Evolutionary conservation across 2,329 filamentous ascomycete genomes (phyloP), one percentile per base, ranked within the genome.

Genomic region (Neofusicoccum ribis): DNA sequence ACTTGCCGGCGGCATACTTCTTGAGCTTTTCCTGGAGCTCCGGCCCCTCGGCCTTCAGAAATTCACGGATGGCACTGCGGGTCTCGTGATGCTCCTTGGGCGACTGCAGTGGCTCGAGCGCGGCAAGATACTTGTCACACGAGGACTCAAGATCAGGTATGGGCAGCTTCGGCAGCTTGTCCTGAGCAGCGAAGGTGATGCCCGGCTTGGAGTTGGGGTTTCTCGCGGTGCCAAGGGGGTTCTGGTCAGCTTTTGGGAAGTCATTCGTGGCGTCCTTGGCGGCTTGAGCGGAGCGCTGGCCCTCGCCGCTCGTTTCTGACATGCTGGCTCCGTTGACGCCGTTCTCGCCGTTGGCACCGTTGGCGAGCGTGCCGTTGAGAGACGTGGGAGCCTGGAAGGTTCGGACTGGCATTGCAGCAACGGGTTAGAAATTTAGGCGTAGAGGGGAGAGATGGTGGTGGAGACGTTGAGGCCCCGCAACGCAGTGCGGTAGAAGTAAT

Each of bases 401-500:
- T 72, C 88, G 88, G 72, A 89, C 88, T 90, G 86, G 81, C 80
- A 86, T 85, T 68, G 79, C 81, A 65, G 77, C 81, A 68, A 84
- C 83, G 76, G 85, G 81, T 78, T 72, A 73, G 67, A 65, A 39
- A 70, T 79, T 84, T 83, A 92, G 79, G 84, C 85, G 82, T 92
- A 92, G 63, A 92, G 82, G 71, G 90, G 89, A 70, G 90, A 92
- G 78, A 96, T 87, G 73, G 82, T 86, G 72, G 91, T 96, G 80
- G 88, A 86, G 72, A 96, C 88, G 75, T 91, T 94, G 72, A 96
- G 83, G 76, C 93, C 89, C 83, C 91, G 91, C 81, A 96, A 82
- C 76, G 91, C 91, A 79, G 89, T 96, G 83, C 91, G 91, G 83
- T 91, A 95, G 81, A 96, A 96, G 81, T 96, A 96, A 78, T 96